Conservation (phyloP, 805 yeast genomes). For the Nakazawaea peltata region DNA sequence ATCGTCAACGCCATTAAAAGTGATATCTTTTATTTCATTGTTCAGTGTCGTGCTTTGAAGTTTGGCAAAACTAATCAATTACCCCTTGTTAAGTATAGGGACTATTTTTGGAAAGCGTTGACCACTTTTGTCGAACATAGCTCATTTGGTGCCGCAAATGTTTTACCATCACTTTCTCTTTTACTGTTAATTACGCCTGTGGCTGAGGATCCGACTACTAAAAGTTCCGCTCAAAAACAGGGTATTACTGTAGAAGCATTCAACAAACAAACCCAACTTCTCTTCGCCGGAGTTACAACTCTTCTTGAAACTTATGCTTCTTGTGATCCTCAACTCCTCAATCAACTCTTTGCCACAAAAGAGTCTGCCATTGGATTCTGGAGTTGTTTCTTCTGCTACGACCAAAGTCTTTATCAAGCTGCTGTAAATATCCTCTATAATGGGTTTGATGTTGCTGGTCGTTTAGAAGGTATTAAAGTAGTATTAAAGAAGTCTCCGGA, state of each 20-base stretch:
- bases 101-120: slow-evolving; percentile 6
- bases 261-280: not conserved
- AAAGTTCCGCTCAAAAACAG: no score
- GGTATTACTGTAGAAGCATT: not conserved
- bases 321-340: no score
- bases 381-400: slow-evolving; percentile 65
- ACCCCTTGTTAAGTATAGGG: not conserved
- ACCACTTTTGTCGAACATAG: not conserved
- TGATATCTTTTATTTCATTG: slow-evolving; percentile 37
- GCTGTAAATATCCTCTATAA: slow-evolving; percentile 69
- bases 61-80: not conserved
- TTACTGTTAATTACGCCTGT: no score
- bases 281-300: not conserved
- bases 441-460: slow-evolving; percentile 70
- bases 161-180: slow-evolving; percentile 4
- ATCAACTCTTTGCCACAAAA: not conserved
- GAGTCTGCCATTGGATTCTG: slow-evolving; percentile 54
- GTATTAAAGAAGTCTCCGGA: slow-evolving; percentile 36
- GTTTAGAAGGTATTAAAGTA: slow-evolving; percentile 65
- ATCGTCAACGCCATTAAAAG: slow-evolving; percentile 28
- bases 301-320: no score
- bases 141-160: slow-evolving; percentile 4
- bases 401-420: slow-evolving; percentile 49
- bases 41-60: slow-evolving; percentile 26
- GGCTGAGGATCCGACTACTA: no score